Evolutionary conservation across 2,329 filamentous ascomycete genomes (phyloP).

Genomic region (Dothistroma pini): DNA sequence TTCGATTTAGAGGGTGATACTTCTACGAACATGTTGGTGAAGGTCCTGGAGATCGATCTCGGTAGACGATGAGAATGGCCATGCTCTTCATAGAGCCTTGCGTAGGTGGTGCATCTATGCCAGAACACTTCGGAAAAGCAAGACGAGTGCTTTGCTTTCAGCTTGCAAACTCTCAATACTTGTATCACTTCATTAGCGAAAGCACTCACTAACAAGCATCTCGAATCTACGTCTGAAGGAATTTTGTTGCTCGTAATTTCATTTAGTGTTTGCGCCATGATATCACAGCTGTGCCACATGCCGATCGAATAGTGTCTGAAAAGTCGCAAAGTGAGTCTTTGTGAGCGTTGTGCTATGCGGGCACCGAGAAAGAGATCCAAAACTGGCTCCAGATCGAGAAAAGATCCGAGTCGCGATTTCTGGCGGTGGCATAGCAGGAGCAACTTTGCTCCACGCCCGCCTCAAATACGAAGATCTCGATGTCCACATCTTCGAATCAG

Average conservation of each 20-base stretch:
- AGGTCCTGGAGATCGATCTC: slow-evolving; percentile 47
- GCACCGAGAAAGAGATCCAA: too few relatives aligned
- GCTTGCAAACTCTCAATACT: too few relatives aligned
- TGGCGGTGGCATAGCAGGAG: slow-evolving; percentile 17
- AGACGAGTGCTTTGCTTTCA: too few relatives aligned
- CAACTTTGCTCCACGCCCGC: slow-evolving; percentile 14
- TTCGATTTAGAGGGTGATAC: slow-evolving; percentile 45
- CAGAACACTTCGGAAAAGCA: too few relatives aligned
- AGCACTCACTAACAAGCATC: too few relatives aligned
- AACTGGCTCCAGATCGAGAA: neutral
- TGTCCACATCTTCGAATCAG: slow-evolving; percentile 19
- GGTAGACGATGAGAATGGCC: slow-evolving; percentile 36
- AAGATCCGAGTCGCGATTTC: slow-evolving; percentile 16
- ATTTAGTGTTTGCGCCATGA: slow-evolving; percentile 16
- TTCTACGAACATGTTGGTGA: slow-evolving; percentile 33
- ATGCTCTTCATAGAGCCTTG: too few relatives aligned
- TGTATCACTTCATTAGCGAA: too few relatives aligned
- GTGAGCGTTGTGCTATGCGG: neutral
- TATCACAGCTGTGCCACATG: neutral
- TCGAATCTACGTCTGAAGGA: too few relatives aligned
- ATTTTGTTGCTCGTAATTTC: too few relatives aligned
- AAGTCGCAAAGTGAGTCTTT: neutral
- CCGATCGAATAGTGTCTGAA: neutral
- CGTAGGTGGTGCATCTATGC: too few relatives aligned
- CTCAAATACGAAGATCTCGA: slow-evolving; percentile 12